Base-by-base conservation (phyloP, 2,329 filamentous ascomycete species). In the Aureobasidium sp. region DNA sequence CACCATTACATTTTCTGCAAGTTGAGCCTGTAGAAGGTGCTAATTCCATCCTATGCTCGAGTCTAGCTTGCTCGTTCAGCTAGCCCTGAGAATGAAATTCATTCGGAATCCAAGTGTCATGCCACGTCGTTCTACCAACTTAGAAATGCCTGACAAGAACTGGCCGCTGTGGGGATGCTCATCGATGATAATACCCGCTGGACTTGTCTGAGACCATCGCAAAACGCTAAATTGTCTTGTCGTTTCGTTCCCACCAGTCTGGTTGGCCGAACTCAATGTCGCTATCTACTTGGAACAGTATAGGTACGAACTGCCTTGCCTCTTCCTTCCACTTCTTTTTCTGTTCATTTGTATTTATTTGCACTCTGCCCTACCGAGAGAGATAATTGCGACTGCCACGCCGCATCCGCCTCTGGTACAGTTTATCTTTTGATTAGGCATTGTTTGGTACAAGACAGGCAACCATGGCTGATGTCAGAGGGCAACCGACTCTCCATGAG, bases 161-260 rank as follows among this genome's bases (percentile, higher is more conserved):
- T 31, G 33, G 15, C 33, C 37, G 31, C 33, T 49, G 19, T 49
- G 33, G 31, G 31, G 31, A 17, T 14, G n/a, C 24, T 19, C 31
- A 45, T 44, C 40, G n/a, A 33, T 59, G 24, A 44, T 44, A 5
- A 49, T 35, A 19, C 37, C 31, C 22, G 31, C 14, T 33, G 27
- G 44, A 14, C n/a, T 31, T 39, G 33, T 49, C 31, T 59, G 44
- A 59, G 44, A 59, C 56, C 31, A 49, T 59, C 15, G 56, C 56
- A 59, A 49, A 59, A 48, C 31, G 19, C 44, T 48, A 49, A 59
- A 39, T 19, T 11, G 5, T 4, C 31, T 8, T 8, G 5, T 9
- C 11, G 42, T 5, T 48, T 31, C 39, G 9, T 48, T 31, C 39
- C 53, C 39, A 24, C 29, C 53, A 45, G 9, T 17, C 37, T 47